phyloP scores from a whole-genome alignment of 1,284 basidiomycete species.

The Sporisorium iseilematis-ciliati region DNA sequence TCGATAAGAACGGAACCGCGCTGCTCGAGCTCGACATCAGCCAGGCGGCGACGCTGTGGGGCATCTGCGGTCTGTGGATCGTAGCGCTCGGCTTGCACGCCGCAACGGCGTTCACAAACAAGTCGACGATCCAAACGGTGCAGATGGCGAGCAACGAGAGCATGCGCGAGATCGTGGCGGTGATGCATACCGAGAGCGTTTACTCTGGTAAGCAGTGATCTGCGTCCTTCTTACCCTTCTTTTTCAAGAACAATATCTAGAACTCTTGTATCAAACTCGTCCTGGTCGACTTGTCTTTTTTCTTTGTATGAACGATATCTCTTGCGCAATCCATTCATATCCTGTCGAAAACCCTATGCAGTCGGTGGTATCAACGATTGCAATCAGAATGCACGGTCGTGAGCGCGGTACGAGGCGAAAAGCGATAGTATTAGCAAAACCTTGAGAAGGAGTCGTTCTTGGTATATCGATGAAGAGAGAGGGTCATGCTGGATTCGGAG shows the following conservation, averaged over 20 bases:
- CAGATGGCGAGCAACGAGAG: slow-evolving; percentile 39
- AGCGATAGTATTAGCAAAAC: slow-evolving; percentile 31
- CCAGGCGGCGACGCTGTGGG: slow-evolving; percentile 49
- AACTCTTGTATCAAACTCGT: slow-evolving; percentile 1
- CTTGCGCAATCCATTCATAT: not conserved
- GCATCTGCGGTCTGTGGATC: slow-evolving; percentile 49
- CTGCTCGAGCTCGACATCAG: slow-evolving; percentile 44
- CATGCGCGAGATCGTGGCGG: slow-evolving; percentile 44
- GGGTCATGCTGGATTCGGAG: not conserved
- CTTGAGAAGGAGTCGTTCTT: slow-evolving; percentile 5
- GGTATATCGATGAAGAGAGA: not conserved
- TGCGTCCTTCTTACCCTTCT: no score
- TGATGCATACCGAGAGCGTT: slow-evolving; percentile 50
- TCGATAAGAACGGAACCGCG: slow-evolving; percentile 24
- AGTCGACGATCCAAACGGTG: slow-evolving; percentile 46
- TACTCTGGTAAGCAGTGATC: slow-evolving; percentile 38
- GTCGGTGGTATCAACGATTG: not conserved
- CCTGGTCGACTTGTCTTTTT: slow-evolving; percentile 5
- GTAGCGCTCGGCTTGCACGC: slow-evolving; percentile 35
- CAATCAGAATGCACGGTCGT: not conserved
- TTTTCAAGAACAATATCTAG: not conserved
- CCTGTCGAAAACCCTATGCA: not conserved
- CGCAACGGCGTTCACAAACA: slow-evolving; percentile 44
- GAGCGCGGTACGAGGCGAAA: not conserved
- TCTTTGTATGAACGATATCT: not conserved